phyloP scores from a whole-genome alignment of 495 filamentous ascomycete genomes.

The Penicillium maclennaniae region DNA sequence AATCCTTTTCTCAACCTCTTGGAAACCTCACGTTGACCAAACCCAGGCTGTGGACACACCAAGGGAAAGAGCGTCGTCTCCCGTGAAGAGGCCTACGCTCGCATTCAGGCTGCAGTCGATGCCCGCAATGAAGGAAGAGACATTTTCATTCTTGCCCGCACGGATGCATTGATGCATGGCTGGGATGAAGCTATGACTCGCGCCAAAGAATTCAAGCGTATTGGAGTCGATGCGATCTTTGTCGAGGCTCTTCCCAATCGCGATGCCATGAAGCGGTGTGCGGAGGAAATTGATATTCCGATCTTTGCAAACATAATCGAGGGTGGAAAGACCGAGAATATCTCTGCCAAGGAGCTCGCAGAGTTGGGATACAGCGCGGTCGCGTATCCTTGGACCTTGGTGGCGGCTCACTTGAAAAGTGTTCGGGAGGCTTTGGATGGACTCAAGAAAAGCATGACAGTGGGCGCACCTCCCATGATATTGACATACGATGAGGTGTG shows the following conservation, averaged over 20 bases:
- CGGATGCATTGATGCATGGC: constrained; percentile 34
- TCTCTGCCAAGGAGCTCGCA: constrained; percentile 37
- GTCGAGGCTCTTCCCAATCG: constrained; percentile 41
- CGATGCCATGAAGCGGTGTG: constrained; percentile 33
- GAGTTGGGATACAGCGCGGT: constrained; percentile 35
- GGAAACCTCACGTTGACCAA: no score
- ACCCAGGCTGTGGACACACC: no score
- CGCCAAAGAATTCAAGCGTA: constrained; percentile 32
- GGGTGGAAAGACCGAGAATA: constrained; percentile 39
- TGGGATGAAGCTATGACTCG: constrained; percentile 38
- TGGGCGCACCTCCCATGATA: constrained; percentile 31
- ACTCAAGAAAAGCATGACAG: constrained; percentile 31
- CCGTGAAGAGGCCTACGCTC: constrained; percentile 38
- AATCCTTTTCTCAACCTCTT: no score
- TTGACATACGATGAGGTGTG: constrained; percentile 33
- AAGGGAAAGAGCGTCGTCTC: constrained; percentile 34
- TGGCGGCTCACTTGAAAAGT: constrained; percentile 38
- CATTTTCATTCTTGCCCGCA: constrained; percentile 42
- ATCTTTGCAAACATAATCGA: constrained; percentile 45
- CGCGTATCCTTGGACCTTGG: constrained; percentile 42
- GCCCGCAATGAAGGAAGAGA: constrained; percentile 39
- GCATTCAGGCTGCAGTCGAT: constrained; percentile 38
- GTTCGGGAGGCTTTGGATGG: constrained; percentile 36
- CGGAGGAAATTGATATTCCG: constrained; percentile 31
- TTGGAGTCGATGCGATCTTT: constrained; percentile 39